Evolutionary conservation across 768 basidiomycete genomes (phyloP).

Genomic region (Serendipita sp.): DNA sequence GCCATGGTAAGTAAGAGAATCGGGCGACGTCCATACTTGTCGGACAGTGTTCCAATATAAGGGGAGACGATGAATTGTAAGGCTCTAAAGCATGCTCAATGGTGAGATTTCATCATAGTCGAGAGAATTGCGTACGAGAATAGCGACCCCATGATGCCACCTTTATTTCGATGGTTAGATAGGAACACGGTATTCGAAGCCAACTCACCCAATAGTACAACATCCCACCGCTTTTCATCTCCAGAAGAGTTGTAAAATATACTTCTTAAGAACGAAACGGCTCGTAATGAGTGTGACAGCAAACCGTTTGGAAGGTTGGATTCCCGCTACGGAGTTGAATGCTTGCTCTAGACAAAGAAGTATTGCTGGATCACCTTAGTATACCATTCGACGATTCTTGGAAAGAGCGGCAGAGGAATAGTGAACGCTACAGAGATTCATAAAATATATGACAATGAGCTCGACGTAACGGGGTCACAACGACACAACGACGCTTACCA

Average conservation of each 20-base stretch:
- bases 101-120: neutral
- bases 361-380: conserved; percentile 35
- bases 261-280: conserved; percentile 50
- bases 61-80: conserved; percentile 77
- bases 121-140: conserved; percentile 53
- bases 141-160: conserved; percentile 82
- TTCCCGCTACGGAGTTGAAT: conserved; percentile 39
- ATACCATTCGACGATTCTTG: conserved; percentile 94
- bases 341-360: neutral
- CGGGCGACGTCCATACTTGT: conserved; percentile 75
- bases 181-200: neutral
- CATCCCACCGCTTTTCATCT: conserved; percentile 74
- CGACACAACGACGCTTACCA: conserved; percentile 24
- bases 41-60: conserved; percentile 65
- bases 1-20: conserved; percentile 77
- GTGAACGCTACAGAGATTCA: conserved; percentile 50
- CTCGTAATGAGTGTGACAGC: conserved; percentile 49
- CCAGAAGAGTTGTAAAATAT: conserved; percentile 41
- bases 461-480: neutral
- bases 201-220: conserved; percentile 71
- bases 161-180: conserved; percentile 19
- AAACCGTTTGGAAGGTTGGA: conserved; percentile 51
- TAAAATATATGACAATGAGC: neutral
- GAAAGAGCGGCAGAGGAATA: conserved; percentile 89
- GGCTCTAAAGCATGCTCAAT: conserved; percentile 28